phyloP scores from a whole-genome alignment of 2,329 filamentous ascomycete genomes.

The Penicillium polonicum region DNA sequence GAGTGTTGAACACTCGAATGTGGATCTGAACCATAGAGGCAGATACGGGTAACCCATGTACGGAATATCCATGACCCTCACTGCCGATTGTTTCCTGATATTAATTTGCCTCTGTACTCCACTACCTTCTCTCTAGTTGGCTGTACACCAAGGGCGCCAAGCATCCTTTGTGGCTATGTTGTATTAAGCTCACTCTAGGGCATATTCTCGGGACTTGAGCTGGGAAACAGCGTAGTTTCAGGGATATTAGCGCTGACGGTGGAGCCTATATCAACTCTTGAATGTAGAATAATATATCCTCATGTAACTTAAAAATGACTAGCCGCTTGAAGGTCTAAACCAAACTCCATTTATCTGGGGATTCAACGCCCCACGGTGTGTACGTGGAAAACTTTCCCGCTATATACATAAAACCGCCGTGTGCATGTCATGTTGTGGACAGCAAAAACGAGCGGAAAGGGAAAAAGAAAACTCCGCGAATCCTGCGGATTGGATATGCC shows the following conservation, averaged over 20 bases:
- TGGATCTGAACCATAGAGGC: no score
- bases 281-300: background rate
- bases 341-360: background rate
- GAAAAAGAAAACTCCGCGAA: background rate
- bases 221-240: background rate
- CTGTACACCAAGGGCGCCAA: background rate
- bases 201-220: background rate
- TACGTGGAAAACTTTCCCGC: background rate
- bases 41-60: no score
- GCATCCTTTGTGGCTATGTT: background rate
- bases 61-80: background rate
- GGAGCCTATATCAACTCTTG: slow-evolving; percentile 3
- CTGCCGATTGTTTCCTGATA: slow-evolving; percentile 5
- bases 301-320: slow-evolving; percentile 1
- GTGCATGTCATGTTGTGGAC: background rate
- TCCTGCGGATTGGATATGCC: background rate
- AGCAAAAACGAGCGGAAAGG: background rate
- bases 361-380: background rate
- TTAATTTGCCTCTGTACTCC: background rate
- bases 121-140: background rate
- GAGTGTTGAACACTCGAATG: no score
- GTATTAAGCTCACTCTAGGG: background rate
- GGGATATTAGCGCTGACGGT: slow-evolving; percentile 6
- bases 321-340: background rate
- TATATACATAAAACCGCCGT: slow-evolving; percentile 6